phyloP scores from a whole-genome alignment of 2,329 filamentous ascomycete genomes.

The Colletotrichum tanaceti region DNA sequence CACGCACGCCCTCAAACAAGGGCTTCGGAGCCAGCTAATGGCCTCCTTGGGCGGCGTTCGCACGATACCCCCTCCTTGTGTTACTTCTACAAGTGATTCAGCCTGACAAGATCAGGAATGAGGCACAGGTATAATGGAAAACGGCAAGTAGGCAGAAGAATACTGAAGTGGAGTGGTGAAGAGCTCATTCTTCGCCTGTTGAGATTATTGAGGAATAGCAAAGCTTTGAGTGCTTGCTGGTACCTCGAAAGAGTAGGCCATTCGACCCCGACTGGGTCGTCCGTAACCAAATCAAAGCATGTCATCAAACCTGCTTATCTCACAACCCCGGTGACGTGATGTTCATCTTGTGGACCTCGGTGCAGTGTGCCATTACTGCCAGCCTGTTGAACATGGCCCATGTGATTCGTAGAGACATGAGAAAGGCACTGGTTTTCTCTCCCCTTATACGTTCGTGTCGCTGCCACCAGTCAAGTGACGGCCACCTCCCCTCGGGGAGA shows the following conservation, averaged over 20 bases:
- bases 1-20: slow-evolving; percentile 6
- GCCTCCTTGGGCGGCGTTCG: slow-evolving; percentile 31
- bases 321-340: background rate
- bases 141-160: slow-evolving; percentile 37
- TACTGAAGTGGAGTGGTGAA: slow-evolving; percentile 22
- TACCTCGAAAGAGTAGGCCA: slow-evolving; percentile 21
- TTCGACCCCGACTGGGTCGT: slow-evolving; percentile 13
- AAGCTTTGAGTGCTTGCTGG: slow-evolving; percentile 8
- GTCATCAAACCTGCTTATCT: background rate
- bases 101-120: slow-evolving; percentile 27
- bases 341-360: too few relatives aligned
- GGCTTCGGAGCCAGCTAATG: slow-evolving; percentile 18
- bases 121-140: slow-evolving; percentile 36
- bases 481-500: too few relatives aligned
- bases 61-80: slow-evolving; percentile 39
- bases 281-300: slow-evolving; percentile 27
- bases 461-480: background rate
- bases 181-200: background rate
- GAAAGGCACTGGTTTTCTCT: background rate
- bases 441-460: background rate
- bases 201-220: slow-evolving; percentile 19
- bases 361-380: too few relatives aligned
- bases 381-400: background rate
- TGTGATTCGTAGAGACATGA: background rate
- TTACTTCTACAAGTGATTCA: slow-evolving; percentile 39